Evolutionary conservation across 1,139 yeast species (phyloP).

Genomic region (Lodderomyces pseudojiufengensis): DNA sequence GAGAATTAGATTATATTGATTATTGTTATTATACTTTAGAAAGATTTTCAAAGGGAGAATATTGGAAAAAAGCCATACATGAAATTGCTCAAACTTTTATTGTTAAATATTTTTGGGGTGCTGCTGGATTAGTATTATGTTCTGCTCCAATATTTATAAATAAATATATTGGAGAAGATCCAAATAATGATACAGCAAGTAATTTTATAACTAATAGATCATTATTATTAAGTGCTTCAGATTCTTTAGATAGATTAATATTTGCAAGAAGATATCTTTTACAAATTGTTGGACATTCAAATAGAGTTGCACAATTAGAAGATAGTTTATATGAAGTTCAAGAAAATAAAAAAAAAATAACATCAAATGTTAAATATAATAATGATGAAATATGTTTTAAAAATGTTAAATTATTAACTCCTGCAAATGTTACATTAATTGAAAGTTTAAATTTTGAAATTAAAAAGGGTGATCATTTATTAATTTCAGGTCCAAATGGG

Average conservation of each 20-base stretch:
- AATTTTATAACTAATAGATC: conserved; percentile 90
- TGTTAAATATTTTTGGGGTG: conserved; percentile 94
- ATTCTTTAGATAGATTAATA: conserved; percentile 83
- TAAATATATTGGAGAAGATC: conserved; percentile 48
- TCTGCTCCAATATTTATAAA: conserved; percentile 83
- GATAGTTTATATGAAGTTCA: conserved; percentile 57
- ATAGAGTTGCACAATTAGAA: conserved; percentile 70
- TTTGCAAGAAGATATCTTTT: conserved; percentile 82
- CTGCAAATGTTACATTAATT: conserved; percentile 74
- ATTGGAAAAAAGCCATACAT: conserved; percentile 70
- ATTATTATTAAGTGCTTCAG: conserved; percentile 78
- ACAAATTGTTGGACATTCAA: conserved; percentile 80
- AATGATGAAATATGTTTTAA: conserved; percentile 68
- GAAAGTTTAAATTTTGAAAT: conserved; percentile 65
- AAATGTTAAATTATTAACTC: conserved; percentile 76
- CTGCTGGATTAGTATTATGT: conserved; percentile 84
- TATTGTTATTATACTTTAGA: conserved; percentile 78
- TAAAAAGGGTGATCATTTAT: conserved; percentile 76
- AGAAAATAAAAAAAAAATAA: conserved; percentile 16
- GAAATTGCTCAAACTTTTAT: conserved; percentile 80
- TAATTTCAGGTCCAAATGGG: conserved; percentile 94
- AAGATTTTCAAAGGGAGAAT: conserved; percentile 71
- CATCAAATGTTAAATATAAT: conserved; percentile 40
- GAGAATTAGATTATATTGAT: conserved; percentile 78
- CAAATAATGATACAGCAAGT: conserved; percentile 58